phyloP scores from a whole-genome alignment of 1,139 yeast genomes.

The Magnusiomyces suaveolens region DNA sequence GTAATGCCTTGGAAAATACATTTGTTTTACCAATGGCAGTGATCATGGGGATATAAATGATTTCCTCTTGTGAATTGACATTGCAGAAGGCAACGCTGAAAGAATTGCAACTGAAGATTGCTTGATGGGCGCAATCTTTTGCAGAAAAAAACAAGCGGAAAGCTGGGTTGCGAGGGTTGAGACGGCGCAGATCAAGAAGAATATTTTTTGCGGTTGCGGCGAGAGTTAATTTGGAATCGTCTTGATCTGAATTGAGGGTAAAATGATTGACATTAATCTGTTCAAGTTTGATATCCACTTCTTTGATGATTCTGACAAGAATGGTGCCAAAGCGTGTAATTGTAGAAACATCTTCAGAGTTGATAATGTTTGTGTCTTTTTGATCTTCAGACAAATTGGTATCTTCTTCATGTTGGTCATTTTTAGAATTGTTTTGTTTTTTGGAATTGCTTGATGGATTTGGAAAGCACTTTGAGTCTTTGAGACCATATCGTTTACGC shows the following conservation, averaged over 20 bases:
- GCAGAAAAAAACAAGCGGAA: slow-evolving; percentile 32
- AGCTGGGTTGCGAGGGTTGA: slow-evolving; percentile 34
- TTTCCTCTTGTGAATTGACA: slow-evolving; percentile 29
- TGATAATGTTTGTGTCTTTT: background rate
- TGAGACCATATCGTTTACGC: background rate
- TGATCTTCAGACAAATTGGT: background rate
- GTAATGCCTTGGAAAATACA: slow-evolving; percentile 30
- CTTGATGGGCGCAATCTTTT: slow-evolving; percentile 35
- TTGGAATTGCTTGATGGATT: background rate
- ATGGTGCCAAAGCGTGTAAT: slow-evolving; percentile 26
- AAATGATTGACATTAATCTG: slow-evolving; percentile 24
- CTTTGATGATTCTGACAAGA: slow-evolving; percentile 30
- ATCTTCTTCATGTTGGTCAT: background rate
- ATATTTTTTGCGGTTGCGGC: slow-evolving; percentile 31
- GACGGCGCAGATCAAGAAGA: slow-evolving; percentile 32
- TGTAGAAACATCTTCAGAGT: slow-evolving; percentile 2
- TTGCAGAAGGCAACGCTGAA: slow-evolving; percentile 29
- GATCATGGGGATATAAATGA: slow-evolving; percentile 34
- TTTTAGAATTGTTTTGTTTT: background rate
- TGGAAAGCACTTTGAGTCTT: background rate
- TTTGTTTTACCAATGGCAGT: slow-evolving; percentile 33
- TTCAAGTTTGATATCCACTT: slow-evolving; percentile 29
- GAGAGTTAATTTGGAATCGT: slow-evolving; percentile 14
- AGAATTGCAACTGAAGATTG: slow-evolving; percentile 32
- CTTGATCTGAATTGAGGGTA: slow-evolving; percentile 12